These are phyloP conservation scores for Podila minutissima DNA, from an alignment of 192 early-diverging fungal species.

Conservation along the genomic window DNA sequence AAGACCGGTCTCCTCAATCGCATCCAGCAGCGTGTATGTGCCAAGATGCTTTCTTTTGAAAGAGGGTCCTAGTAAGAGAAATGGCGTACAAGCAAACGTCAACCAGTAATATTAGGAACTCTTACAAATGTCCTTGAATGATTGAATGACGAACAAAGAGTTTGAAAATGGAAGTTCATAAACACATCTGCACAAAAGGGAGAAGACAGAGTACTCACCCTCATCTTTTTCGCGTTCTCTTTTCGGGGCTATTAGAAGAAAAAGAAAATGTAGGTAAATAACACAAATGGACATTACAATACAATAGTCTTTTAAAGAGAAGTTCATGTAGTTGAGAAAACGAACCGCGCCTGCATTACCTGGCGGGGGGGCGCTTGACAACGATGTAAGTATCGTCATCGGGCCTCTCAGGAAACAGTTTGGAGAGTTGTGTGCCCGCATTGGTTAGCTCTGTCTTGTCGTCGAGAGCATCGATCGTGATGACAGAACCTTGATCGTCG, in stretches of 20 bases:
- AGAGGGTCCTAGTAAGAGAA: conserved; percentile 7
- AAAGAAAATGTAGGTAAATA: not conserved
- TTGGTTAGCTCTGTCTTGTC: too few species aligned
- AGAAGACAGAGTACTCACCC: conserved; percentile 13
- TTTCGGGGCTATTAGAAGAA: conserved; percentile 12
- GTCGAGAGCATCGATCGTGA: too few species aligned
- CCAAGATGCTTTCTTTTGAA: not conserved
- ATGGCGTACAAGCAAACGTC: not conserved
- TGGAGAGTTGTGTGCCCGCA: too few species aligned
- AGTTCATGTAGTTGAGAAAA: too few species aligned
- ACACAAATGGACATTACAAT: not conserved
- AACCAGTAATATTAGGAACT: not conserved
- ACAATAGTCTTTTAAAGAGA: too few species aligned
- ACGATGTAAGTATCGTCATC: too few species aligned
- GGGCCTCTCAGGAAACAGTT: too few species aligned
- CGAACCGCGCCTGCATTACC: too few species aligned
- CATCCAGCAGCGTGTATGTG: not conserved
- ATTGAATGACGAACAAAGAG: not conserved
- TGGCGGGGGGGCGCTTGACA: too few species aligned
- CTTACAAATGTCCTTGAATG: not conserved
- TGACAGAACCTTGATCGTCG: too few species aligned
- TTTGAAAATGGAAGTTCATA: not conserved
- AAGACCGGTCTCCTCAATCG: conserved; percentile 11
- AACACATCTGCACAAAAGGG: not conserved
- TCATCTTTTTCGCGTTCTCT: conserved; percentile 11